Base-by-base conservation (phyloP, 2,329 filamentous ascomycete genomes). In the Cladosporium cucumerinum region DNA sequence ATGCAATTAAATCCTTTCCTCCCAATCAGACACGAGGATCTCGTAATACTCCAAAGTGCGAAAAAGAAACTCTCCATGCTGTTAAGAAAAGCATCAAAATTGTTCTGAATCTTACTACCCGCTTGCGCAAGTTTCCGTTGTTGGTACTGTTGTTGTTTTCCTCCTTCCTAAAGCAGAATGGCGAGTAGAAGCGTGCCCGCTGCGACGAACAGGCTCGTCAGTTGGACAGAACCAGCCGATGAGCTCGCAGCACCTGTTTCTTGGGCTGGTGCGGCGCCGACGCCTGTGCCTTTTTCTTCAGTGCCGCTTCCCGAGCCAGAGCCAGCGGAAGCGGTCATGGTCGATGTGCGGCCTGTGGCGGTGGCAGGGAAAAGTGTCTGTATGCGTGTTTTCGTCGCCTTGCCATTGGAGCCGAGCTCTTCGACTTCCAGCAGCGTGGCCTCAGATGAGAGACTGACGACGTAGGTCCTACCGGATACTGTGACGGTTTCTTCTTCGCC, bases 341-440 rank as follows among this genome's bases (percentile, higher is more conserved):
- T 68, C 3, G 66, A 64, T 6, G 70, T 74, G 8, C 60, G 30
- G 23, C 67, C 48, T 1, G 76, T 76, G 25, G 72, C 75, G 4
- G 76, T 77, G 1, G 77, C 78, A 6, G 78, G 77, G 66, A 80
- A 79, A 12, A 81, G 68, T 0, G 75, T 77, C 66, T 76, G 71
- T 61, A 66, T 70, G 18, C 64, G 57, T 8, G 73, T 75, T 4
- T 68, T 71, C 3, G 72, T 75, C 3, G 74, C 74, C 23, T 69
- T 72, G 21, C 72, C 73, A 4, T 74, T 73, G 6, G 72, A 52
- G 32, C 73, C 77, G 6, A 72, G 26, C n/a, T 69, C 66, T 26
- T 76, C 73, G 57, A 79, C 75, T 32, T 75, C 70, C 10, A 80
- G 66, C 21, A 76, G 64, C 0, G 78, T 79, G 1, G 77, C 77